Base-by-base conservation (phyloP, 2,329 filamentous ascomycete species). In the Diaporthe citri region DNA sequence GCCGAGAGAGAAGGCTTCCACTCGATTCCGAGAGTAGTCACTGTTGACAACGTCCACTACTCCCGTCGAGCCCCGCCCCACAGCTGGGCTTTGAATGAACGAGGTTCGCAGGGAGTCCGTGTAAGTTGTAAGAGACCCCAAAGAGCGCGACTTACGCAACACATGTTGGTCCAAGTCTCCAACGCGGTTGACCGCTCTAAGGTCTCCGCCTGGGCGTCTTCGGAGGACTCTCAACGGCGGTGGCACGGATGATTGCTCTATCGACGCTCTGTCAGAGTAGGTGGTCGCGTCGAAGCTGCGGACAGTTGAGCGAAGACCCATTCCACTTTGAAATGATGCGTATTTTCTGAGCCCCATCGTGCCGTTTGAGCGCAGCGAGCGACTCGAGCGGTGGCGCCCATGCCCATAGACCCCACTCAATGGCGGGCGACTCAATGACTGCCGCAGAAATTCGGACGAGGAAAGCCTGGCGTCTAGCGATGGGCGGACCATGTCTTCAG, bases 181-280 rank as follows among this genome's bases (percentile, higher is more conserved):
- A 41, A 93, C 90, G 75, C 92, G 93, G 25, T 88, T 89, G 51
- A 90, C 93, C 22, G 92, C 93, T 76, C 93, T 90, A 64, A 97
- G 84, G 81, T 96, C 92, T 46, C 94, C 94, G 64, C 94, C 94
- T 9, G 94, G 94, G 20, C 92, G 89, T 80, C 94, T 88, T 76
- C 94, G 89, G 76, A 97, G 87, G 56, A 93, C 87, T 59, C 92
- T 90, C 9, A 90, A 83, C n/a, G 91, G 90, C 28, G 85, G 84
- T 1, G 89, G 87, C 64, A 87, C 82, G 2, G 87, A 87, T 4
- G 85, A 80, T 6, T 86, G 87, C 8, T 85, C 84, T 31, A 64
- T 34, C 13, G 88, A 84, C 2, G 90, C 92, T 7, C 79, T 82
- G 52, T 85, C 88, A 0, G 90, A 91, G 57, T 87, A 86, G 0